Conservation (phyloP, 2,329 filamentous ascomycete genomes). For the Botrytis deweyae region DNA sequence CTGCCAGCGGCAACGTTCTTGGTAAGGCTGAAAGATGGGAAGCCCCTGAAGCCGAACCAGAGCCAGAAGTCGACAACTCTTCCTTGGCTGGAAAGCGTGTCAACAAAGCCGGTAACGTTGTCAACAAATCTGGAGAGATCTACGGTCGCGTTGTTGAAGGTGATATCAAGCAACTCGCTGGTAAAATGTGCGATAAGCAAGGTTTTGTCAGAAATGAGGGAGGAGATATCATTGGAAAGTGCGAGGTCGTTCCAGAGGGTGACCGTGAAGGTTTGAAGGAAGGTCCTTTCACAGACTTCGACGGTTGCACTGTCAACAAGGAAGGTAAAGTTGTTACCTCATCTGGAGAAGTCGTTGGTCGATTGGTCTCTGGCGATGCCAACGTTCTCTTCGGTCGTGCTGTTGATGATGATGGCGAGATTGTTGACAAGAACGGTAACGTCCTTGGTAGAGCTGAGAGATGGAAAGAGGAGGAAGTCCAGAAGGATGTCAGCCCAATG, state of each 20-base stretch:
- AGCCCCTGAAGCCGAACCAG: slow-evolving; percentile 47
- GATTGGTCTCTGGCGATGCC: slow-evolving; percentile 67
- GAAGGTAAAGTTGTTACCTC: slow-evolving; percentile 67
- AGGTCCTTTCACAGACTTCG: slow-evolving; percentile 66
- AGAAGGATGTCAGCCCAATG: slow-evolving; percentile 53
- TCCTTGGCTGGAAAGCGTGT: slow-evolving; percentile 67
- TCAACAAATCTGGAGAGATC: slow-evolving; percentile 54
- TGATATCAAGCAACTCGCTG: slow-evolving; percentile 60
- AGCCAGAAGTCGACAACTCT: slow-evolving; percentile 54
- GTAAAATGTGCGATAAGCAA: slow-evolving; percentile 69
- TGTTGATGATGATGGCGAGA: slow-evolving; percentile 80
- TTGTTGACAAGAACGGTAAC: slow-evolving; percentile 73
- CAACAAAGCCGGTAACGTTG: slow-evolving; percentile 66
- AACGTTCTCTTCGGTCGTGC: slow-evolving; percentile 70
- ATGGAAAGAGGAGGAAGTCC: slow-evolving; percentile 55
- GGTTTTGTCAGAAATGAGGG: slow-evolving; percentile 71
- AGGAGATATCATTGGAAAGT: slow-evolving; percentile 67
- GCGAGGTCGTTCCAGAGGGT: slow-evolving; percentile 65
- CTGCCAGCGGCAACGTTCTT: slow-evolving; percentile 65
- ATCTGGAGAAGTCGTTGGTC: slow-evolving; percentile 69
- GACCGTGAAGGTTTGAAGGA: slow-evolving; percentile 63
- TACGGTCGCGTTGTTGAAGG: slow-evolving; percentile 68
- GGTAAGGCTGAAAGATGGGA: slow-evolving; percentile 70
- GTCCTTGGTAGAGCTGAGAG: slow-evolving; percentile 57
- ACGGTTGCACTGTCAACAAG: slow-evolving; percentile 64